These are phyloP conservation scores for Arthrobotrys conoides DNA, from an alignment of 2,329 filamentous ascomycete genomes.

Conservation along the genomic window DNA sequence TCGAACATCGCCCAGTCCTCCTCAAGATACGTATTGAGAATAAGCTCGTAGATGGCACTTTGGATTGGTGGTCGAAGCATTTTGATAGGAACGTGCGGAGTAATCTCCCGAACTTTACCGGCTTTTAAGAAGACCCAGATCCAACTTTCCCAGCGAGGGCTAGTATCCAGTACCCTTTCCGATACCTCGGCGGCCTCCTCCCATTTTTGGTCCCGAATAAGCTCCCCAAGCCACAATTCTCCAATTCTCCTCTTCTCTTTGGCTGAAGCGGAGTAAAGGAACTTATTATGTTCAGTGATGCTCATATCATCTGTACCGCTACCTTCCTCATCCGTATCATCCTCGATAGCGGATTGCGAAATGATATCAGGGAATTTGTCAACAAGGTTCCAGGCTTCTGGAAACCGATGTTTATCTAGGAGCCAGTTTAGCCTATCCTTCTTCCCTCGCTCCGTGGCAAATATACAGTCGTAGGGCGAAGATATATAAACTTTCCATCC, in stretches of 20 bases:
- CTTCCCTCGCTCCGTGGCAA: slow-evolving; percentile 88
- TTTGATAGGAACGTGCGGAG: slow-evolving; percentile 82
- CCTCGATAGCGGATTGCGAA: slow-evolving; percentile 65
- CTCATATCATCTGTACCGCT: slow-evolving; percentile 72
- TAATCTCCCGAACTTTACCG: slow-evolving; percentile 90
- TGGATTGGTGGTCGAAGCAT: slow-evolving; percentile 84
- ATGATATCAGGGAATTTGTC: slow-evolving; percentile 87
- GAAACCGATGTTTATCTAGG: slow-evolving; percentile 82
- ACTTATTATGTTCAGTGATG: slow-evolving; percentile 60
- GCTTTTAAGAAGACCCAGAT: slow-evolving; percentile 91
- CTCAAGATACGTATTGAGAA: slow-evolving; percentile 89
- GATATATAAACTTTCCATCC: slow-evolving; percentile 91
- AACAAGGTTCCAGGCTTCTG: slow-evolving; percentile 88
- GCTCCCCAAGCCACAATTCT: slow-evolving; percentile 91
- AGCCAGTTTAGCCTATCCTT: slow-evolving; percentile 89
- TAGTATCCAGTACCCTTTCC: slow-evolving; percentile 83
- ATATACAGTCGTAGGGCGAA: slow-evolving; percentile 95
- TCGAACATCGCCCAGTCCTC: slow-evolving; percentile 81
- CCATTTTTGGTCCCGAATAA: slow-evolving; percentile 84
- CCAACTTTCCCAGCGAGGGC: slow-evolving; percentile 94
- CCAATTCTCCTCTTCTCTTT: slow-evolving; percentile 92
- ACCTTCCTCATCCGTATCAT: slow-evolving; percentile 74
- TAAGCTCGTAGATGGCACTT: slow-evolving; percentile 86
- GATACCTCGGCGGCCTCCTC: slow-evolving; percentile 81
- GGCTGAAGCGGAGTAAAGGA: slow-evolving; percentile 77